Percentiles rank a stretch among this genome's conserved stretches.
Conservation (phyloP, 768 basidiomycete genomes). For the Leucocoprinus sp. region DNA sequence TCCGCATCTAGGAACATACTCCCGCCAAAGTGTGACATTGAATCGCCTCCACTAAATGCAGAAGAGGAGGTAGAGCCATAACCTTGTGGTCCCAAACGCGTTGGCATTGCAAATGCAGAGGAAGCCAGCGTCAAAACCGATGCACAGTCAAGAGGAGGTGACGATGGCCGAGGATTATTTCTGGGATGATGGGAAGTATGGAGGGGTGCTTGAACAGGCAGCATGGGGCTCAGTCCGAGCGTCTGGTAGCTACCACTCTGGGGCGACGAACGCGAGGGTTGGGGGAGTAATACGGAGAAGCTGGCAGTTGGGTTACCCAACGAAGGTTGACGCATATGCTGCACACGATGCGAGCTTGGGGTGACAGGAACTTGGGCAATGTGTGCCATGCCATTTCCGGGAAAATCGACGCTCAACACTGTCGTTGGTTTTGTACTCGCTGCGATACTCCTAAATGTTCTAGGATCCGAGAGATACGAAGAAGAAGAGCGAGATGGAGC, state of each 20-base stretch:
- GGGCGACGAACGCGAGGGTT: conserved; percentile 28
- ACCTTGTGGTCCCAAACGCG: conserved; percentile 34
- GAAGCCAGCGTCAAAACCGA: conserved; percentile 90
- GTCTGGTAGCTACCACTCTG: conserved; percentile 24
- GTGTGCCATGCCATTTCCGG: conserved; percentile 77
- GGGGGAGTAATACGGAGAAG: conserved; percentile 58
- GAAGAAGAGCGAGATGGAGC: conserved; percentile 80
- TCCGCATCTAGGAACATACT: conserved; percentile 56
- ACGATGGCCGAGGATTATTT: conserved; percentile 90
- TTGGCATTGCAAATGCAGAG: conserved; percentile 77
- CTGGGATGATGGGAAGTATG: conserved; percentile 91
- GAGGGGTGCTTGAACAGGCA: conserved; percentile 66
- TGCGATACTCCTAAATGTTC: conserved; percentile 74
- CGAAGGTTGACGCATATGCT: conserved; percentile 57
- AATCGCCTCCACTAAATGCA: conserved; percentile 33
- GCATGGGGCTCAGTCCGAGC: conserved; percentile 22
- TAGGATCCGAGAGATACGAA: conserved; percentile 73
- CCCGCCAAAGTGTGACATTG: conserved; percentile 65
- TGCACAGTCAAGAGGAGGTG: conserved; percentile 87
- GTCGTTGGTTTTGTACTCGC: conserved; percentile 95
- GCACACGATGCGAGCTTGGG: conserved; percentile 47
- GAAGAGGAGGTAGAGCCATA: conserved; percentile 33
- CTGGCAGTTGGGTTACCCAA: conserved; percentile 53
- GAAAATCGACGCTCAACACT: conserved; percentile 80
- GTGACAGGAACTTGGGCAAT: conserved; percentile 80